Conservation (phyloP, 805 yeast genomes). For the Myxozyma mucilagina region DNA sequence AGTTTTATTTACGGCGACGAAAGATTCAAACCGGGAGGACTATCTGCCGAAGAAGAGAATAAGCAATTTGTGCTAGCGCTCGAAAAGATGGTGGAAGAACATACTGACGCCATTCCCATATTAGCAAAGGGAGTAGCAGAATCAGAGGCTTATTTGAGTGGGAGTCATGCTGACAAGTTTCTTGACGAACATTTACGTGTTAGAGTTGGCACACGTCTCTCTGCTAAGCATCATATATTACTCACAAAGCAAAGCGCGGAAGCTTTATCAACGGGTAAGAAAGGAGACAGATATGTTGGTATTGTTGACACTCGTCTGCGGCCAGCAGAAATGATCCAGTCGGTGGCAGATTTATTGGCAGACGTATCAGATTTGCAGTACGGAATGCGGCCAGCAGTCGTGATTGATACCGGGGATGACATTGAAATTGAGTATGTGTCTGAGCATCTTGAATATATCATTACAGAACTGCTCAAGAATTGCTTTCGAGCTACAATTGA, state of each 20-base stretch:
- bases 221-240: slow-evolving; percentile 81
- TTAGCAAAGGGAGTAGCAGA: slow-evolving; percentile 82
- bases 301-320: slow-evolving; percentile 66
- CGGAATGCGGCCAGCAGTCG: slow-evolving; percentile 66
- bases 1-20: slow-evolving; percentile 47
- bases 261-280: background rate
- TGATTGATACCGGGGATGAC: slow-evolving; percentile 57
- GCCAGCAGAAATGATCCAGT: slow-evolving; percentile 61
- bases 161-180: slow-evolving; percentile 57
- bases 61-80: slow-evolving; percentile 54
- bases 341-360: slow-evolving; percentile 72
- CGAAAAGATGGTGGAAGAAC: slow-evolving; percentile 64
- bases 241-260: slow-evolving; percentile 47
- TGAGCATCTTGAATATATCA: slow-evolving; percentile 81
- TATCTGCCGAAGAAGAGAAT: slow-evolving; percentile 56
- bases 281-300: slow-evolving; percentile 49
- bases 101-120: slow-evolving; percentile 79
- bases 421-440: slow-evolving; percentile 79
- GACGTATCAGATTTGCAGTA: slow-evolving; percentile 83
- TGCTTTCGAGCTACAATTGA: slow-evolving; percentile 88
- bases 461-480: slow-evolving; percentile 84
- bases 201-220: slow-evolving; percentile 79
- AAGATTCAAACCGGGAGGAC: slow-evolving; percentile 33
- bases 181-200: slow-evolving; percentile 77
- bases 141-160: slow-evolving; percentile 50